Percentiles rank a stretch among this genome's conserved stretches.
Conservation (phyloP, 495 filamentous ascomycete genomes). For the Penicillium chermesinum region DNA sequence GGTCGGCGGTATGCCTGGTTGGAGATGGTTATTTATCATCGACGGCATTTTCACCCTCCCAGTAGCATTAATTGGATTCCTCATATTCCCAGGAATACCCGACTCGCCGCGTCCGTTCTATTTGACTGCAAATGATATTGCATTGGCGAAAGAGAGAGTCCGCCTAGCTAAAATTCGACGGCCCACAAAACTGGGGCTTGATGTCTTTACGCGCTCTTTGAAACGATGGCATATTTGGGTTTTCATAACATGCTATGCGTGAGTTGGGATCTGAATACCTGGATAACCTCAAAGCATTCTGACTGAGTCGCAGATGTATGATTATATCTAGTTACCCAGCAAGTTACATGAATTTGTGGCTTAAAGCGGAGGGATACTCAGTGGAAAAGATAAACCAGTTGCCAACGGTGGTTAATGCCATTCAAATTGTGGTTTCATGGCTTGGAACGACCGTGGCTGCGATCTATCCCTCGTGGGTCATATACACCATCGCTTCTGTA, state of each 20-base stretch:
- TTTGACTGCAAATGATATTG: constrained; percentile 32
- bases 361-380: constrained; percentile 43
- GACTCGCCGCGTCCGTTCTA: constrained; percentile 40
- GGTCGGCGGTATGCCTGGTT: constrained; percentile 41
- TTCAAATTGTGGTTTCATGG: constrained; percentile 44
- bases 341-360: constrained; percentile 43
- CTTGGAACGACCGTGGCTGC: constrained; percentile 39
- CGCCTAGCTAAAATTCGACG: constrained; percentile 23
- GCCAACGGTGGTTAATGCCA: constrained; percentile 37
- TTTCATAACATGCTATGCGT: constrained; percentile 42
- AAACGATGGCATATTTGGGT: constrained; percentile 47
- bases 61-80: constrained; percentile 38
- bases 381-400: constrained; percentile 44
- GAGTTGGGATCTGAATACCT: too few species aligned
- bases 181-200: constrained; percentile 31
- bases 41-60: constrained; percentile 48
- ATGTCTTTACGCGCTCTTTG: constrained; percentile 39
- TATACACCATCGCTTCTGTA: constrained; percentile 31
- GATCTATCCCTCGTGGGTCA: constrained; percentile 42
- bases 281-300: too few species aligned
- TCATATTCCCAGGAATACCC: constrained; percentile 46
- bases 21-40: constrained; percentile 48
- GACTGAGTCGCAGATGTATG: constrained; percentile 28
- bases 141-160: constrained; percentile 32
- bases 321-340: constrained; percentile 37